Conservation (phyloP, 2,329 filamentous ascomycete genomes). For the Xylariales sp. region DNA sequence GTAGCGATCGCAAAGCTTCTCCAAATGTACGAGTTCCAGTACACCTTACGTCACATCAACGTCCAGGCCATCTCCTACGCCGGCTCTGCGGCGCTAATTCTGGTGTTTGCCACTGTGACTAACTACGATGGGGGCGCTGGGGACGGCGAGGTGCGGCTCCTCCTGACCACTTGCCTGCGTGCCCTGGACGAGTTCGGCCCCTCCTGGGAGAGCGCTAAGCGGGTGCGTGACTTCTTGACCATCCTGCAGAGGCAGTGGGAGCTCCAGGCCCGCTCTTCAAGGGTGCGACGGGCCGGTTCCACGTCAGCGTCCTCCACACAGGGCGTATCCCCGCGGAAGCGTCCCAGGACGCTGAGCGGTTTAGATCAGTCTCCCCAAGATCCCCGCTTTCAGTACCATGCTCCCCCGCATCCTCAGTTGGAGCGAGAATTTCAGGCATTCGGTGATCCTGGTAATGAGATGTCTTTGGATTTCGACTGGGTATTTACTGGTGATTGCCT, state of each 20-base stretch:
- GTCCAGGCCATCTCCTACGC: conserved; percentile 12
- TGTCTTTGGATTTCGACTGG: not conserved
- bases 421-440: no score
- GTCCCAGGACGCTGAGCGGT: not conserved
- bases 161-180: conserved; percentile 12
- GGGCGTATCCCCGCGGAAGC: not conserved
- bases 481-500: not conserved
- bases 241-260: conserved; percentile 10
- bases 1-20: conserved; percentile 15
- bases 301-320: not conserved
- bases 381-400: no score
- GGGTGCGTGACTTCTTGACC: conserved; percentile 10
- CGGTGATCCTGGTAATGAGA: not conserved
- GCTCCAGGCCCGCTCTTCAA: not conserved
- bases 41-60: conserved; percentile 11
- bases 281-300: not conserved
- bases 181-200: conserved; percentile 13
- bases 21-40: conserved; percentile 9
- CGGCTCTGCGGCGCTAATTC: conserved; percentile 11
- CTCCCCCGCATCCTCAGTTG: no score
- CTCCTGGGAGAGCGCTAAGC: conserved; percentile 13
- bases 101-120: conserved; percentile 11
- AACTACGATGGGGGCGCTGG: conserved; percentile 7
- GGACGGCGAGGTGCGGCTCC: conserved; percentile 8
- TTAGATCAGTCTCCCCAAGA: no score